These are phyloP conservation scores for Vitis hybrid DNA, from an alignment of 177 flowering plant genomes.

Conservation along the genomic window DNA sequence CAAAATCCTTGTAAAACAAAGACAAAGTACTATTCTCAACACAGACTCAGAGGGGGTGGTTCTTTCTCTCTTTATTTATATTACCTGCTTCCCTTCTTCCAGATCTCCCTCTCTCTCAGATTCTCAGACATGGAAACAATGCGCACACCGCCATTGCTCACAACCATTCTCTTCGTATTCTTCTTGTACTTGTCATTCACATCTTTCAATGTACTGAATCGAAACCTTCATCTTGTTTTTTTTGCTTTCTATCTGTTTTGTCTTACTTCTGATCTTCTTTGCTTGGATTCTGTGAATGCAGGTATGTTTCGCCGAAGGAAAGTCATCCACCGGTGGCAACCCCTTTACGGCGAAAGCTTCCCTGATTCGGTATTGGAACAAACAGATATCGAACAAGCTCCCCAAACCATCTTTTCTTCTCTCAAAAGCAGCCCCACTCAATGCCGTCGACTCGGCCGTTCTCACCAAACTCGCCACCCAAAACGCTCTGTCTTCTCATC, in stretches of 20 bases:
- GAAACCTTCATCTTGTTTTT: neutral
- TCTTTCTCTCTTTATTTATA: too few relatives aligned
- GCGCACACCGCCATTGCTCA: too few relatives aligned
- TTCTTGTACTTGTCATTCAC: conserved; percentile 15
- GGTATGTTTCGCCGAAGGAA: conserved; percentile 23
- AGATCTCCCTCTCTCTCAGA: neutral
- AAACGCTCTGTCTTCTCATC: conserved; percentile 38
- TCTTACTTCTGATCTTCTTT: neutral
- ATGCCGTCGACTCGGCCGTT: conserved; percentile 33
- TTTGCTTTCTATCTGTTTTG: neutral
- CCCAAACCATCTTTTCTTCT: conserved; percentile 56
- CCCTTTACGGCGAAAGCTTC: conserved; percentile 70
- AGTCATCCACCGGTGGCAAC: conserved; percentile 10
- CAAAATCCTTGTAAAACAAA: too few relatives aligned
- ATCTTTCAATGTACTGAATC: conserved; percentile 16
- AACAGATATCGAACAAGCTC: conserved; percentile 37
- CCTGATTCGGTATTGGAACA: conserved; percentile 72
- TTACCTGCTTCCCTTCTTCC: neutral
- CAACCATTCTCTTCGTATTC: neutral
- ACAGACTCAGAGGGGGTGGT: too few relatives aligned
- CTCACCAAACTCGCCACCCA: conserved; percentile 50
- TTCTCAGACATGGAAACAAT: conserved; percentile 5
- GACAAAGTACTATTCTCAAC: too few relatives aligned
- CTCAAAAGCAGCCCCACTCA: conserved; percentile 52
- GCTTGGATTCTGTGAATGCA: conserved; percentile 15